Conservation (phyloP, 1,139 yeast genomes). For the Suhomyces taliae region DNA sequence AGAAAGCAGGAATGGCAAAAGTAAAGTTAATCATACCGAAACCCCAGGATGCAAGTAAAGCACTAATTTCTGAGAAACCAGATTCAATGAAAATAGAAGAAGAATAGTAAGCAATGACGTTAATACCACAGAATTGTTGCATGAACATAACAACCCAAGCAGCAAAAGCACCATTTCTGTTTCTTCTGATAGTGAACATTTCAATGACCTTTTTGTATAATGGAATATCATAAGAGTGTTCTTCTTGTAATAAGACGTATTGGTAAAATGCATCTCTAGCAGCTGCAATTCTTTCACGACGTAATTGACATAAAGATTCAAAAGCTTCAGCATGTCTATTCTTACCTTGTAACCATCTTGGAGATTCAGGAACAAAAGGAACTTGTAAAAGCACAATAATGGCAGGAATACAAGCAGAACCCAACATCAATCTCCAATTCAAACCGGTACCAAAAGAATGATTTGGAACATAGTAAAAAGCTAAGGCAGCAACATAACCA, state of each 20-base stretch:
- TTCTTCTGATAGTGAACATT: constrained; percentile 69
- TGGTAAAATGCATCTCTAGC: constrained; percentile 30
- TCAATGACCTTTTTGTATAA: constrained; percentile 53
- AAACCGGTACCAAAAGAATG: constrained; percentile 36
- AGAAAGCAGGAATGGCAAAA: constrained; percentile 82
- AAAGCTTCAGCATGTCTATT: constrained; percentile 25
- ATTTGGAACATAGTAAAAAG: constrained; percentile 42
- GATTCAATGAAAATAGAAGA: constrained; percentile 71
- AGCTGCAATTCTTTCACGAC: constrained; percentile 21
- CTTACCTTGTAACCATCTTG: constrained; percentile 33
- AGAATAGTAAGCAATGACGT: constrained; percentile 81
- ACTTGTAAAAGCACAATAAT: constrained; percentile 63
- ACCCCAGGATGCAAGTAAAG: constrained; percentile 82
- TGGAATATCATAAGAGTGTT: constrained; percentile 57
- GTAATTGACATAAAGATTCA: constrained; percentile 20
- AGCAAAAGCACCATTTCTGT: constrained; percentile 79
- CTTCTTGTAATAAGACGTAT: constrained; percentile 51
- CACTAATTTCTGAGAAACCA: constrained; percentile 58
- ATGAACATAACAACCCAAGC: constrained; percentile 82
- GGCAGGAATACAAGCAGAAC: constrained; percentile 76
- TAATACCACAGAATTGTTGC: constrained; percentile 93
- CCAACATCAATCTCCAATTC: constrained; percentile 82
- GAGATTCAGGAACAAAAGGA: constrained; percentile 44
- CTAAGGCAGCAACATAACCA: constrained; percentile 71
- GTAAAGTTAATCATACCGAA: constrained; percentile 79